Evolutionary conservation across 176 grass and related monocot genomes (phyloP), one percentile per base, ranked within the genome.

Genomic region (maize (Zea mays)): DNA sequence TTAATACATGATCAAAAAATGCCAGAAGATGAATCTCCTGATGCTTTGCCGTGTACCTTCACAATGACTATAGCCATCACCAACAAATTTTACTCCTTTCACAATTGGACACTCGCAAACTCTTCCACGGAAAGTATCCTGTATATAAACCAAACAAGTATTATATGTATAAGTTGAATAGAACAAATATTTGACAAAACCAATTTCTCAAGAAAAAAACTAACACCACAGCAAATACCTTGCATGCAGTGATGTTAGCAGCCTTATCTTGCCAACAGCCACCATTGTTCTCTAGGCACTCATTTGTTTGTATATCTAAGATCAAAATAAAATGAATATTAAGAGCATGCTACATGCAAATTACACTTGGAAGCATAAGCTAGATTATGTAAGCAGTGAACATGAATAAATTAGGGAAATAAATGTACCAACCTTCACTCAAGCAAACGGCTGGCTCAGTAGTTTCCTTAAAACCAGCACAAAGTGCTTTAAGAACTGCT

Each of bases 101-200:
- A 93, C 83, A 81, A 85, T 47, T 21, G 92, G 92, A 63, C 96
- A 99, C 38, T 95, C 84, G 42, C 96, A 99, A 57, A 99, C 84
- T 85, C 88, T 90, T 67, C 96, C 96, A 69, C 88, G 91, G 67
- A 90, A 99, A 43, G 96, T 99, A 76, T 99, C 96, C 96, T 99
- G 35, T 52, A 85, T 73, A 74, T 86, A 56, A 68, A 73, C 40
- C 43, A 33, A 67, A 40, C 14, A 77, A 80, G 43, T 60, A 59
- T 43, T 14, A 36, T 13, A 67, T 74, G 45, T 38, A 84, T 65
- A 56, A 47, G 42, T 20, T 82, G 47, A 85, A 77, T 1, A 57
- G 16, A 75, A 81, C 8, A 52, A 68, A 75, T 33, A 27, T 27
- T 27, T 38, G 6, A 27, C 1, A n/a, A 78, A 27, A 16, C 41